Base-by-base conservation (phyloP, 345 rosid species). In the Lumnitzera littorea region DNA sequence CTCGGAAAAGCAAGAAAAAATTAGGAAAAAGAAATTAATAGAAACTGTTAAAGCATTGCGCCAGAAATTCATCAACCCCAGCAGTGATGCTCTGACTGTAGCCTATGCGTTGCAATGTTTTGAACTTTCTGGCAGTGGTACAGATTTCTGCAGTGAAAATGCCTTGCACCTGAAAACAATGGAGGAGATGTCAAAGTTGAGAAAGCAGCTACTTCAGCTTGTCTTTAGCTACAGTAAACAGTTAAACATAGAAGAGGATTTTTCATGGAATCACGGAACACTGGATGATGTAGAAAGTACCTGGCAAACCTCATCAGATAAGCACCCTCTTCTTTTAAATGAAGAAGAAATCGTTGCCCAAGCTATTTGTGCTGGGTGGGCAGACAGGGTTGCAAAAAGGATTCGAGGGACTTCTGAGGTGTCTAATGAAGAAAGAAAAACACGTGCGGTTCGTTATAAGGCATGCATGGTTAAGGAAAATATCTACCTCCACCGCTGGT, bases 321-420 rank as follows among this genome's bases (percentile, higher is more conserved):
- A 78, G 78, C 70, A 10, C 56, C 80, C 88, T 11, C 86, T 87
- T 15, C 66, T 67, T 49, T 69, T 78, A 55, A 67, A 78, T 15
- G 98, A 87, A 75, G 96, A 91, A 69, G 82, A 87, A 74, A 69
- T 87, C 53, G 51, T 91, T 59, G 80, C 91, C 41, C 82, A 78
- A 75, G 96, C 89, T 64, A 81, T 91, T 50, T 85, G 89, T 54
- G 96, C 96, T n/a, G 98, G 96, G 29, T 92, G 95, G 98, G 96
- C 84, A 13, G 94, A 92, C 66, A 84, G 96, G 70, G 91, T 91
- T 60, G 96, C 98, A 29, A 84, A 74, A 73, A 74, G 83, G 47
- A 50, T 73, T 36, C 70, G 86, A 70, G 68, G 63, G 13, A 60
- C 48, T 55, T 65, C 80, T 20, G 62, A 58, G 52, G 56, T 61